Conservation (phyloP, 2,329 filamentous ascomycete genomes). For the Cordyceps fumosorosea region DNA sequence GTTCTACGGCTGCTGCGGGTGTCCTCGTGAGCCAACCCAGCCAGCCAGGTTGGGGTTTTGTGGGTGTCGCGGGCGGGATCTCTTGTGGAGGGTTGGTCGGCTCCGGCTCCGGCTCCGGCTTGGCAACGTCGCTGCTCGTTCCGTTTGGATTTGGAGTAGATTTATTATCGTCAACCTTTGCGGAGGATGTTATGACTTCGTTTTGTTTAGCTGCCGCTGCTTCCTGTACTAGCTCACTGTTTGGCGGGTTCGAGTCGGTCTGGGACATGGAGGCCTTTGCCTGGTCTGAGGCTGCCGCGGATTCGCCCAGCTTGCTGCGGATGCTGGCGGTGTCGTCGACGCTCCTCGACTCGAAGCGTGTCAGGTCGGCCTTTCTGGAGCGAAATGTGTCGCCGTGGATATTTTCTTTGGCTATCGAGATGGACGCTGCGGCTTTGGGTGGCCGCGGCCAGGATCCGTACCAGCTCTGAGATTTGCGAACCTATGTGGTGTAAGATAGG, state of each 20-base stretch:
- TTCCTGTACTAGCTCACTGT: neutral
- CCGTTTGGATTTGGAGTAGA: neutral
- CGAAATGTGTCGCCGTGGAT: slow-evolving; percentile 51
- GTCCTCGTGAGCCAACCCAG: slow-evolving; percentile 43
- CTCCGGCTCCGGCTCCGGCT: neutral
- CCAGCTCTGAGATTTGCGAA: slow-evolving; percentile 52
- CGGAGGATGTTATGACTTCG: neutral
- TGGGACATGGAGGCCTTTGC: slow-evolving; percentile 14
- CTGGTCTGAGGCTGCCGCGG: slow-evolving; percentile 1
- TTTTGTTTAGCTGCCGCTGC: neutral
- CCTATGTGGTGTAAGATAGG: slow-evolving; percentile 26
- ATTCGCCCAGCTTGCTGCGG: slow-evolving; percentile 18
- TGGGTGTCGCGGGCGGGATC: neutral
- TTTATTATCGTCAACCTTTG: neutral
- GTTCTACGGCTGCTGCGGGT: slow-evolving; percentile 19
- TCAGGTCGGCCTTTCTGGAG: slow-evolving; percentile 41
- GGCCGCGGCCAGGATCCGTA: slow-evolving; percentile 55
- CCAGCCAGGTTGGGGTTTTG: slow-evolving; percentile 36
- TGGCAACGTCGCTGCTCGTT: neutral
- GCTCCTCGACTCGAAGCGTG: slow-evolving; percentile 42
- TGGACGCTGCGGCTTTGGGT: slow-evolving; percentile 52
- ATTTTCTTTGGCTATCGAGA: slow-evolving; percentile 53
- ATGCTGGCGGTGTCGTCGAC: slow-evolving; percentile 27
- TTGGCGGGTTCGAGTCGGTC: neutral
- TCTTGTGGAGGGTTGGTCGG: neutral